phyloP scores from a whole-genome alignment of 306 rosid species.

The Rosa chinensis region DNA sequence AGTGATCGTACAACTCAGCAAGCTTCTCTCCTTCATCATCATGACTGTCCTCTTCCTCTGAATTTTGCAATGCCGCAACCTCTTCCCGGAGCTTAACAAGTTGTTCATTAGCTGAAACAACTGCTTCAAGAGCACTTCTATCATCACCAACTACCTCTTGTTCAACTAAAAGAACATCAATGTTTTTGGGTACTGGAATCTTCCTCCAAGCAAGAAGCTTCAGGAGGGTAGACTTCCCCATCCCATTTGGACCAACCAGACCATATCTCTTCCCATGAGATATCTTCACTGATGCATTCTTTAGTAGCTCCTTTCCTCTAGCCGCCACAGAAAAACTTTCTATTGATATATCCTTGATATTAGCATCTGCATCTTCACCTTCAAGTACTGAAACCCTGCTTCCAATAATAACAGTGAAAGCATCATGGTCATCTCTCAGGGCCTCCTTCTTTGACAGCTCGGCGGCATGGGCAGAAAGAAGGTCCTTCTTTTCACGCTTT shows the following conservation, averaged over 20 bases:
- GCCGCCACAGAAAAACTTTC: not conserved
- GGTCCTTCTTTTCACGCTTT: not conserved
- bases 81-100: not conserved
- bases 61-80: not conserved
- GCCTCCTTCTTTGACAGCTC: not conserved
- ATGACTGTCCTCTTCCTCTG: not conserved
- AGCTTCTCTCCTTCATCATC: not conserved
- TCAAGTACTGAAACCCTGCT: not conserved
- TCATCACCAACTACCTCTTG: constrained; percentile 3
- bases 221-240: not conserved
- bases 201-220: constrained; percentile 6
- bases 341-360: not conserved
- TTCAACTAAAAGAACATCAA: not conserved
- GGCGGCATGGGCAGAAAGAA: not conserved
- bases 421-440: not conserved
- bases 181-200: constrained; percentile 6
- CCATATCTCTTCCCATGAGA: constrained; percentile 6
- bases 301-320: not conserved
- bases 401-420: constrained; percentile 5
- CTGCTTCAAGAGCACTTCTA: not conserved
- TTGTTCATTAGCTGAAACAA: constrained; percentile 1
- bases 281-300: not conserved
- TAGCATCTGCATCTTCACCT: constrained; percentile 4
- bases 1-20: not conserved
- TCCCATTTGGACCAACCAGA: constrained; percentile 1